Evolutionary conservation across 2,329 filamentous ascomycete species (phyloP), one percentile per base, ranked within the genome.

Genomic region (Fonsecaea nubica): DNA sequence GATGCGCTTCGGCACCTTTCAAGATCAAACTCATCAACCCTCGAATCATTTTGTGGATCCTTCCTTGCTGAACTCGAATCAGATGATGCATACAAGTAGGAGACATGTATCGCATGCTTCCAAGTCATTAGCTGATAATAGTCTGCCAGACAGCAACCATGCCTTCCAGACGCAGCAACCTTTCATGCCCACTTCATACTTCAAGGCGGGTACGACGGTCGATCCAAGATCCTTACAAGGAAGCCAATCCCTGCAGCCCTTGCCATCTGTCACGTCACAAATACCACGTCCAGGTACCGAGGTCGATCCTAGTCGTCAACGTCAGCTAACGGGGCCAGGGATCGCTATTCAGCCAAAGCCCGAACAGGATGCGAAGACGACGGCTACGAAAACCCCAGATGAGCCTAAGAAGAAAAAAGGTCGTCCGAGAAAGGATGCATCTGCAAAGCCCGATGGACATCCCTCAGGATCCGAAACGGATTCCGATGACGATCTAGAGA

Each of bases 381-480:
- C 45, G 7, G 12, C 60, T 54, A 4, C 38, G 8, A 66, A 63
- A 58, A 58, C 64, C 33, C 62, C 58, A 32, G 33, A 50, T 62
- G 70, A 69, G 21, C 48, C 67, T 45, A 69, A 66, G 45, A 72
- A 70, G 42, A 72, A 73, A 18, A 72, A 71, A 56, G n/a, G 70
- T 12, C 69, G 65, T 7, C 45, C 48, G 35, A 73, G 73, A 40
- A 77, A 75, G 55, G 59, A 62, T 54, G 40, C 35, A 50, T 57
- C 63, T 55, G 42, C 32, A 10, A 70, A 71, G 53, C 25, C 63
- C 18, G 70, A 66, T 42, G 72, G 61, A 9, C 66, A 68, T 21
- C 36, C 64, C 7, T 79, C 79, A 10, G 78, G 77, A 15, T 83
- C 85, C 65, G 83, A 84, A 56, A 85, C 77, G 70, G 82, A 77